Percentiles rank a stretch among this genome's conserved stretches.
These are phyloP conservation scores for Tricholoma terreum DNA, from an alignment of 768 basidiomycete species.

Conservation along the genomic window DNA sequence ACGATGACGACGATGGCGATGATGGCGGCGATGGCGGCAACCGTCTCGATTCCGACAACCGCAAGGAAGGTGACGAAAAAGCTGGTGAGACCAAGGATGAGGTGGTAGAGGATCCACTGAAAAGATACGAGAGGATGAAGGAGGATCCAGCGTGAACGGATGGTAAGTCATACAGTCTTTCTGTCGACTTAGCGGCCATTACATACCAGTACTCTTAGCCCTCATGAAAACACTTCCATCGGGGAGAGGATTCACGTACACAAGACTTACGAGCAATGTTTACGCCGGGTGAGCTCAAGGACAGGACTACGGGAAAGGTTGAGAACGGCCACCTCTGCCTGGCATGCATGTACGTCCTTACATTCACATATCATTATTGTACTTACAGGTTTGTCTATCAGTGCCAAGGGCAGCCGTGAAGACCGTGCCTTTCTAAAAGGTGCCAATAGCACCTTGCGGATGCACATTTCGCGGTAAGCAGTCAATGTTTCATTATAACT, in stretches of 20 bases:
- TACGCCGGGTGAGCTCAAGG: too few species aligned
- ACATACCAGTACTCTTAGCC: background rate
- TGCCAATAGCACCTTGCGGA: background rate
- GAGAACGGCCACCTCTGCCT: background rate
- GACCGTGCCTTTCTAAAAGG: too few species aligned
- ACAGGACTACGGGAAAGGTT: background rate
- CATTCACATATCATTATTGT: too few species aligned
- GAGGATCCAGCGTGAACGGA: background rate
- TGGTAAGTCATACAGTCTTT: background rate
- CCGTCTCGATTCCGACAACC: background rate
- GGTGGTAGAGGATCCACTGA: background rate
- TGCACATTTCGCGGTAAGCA: constrained; percentile 5
- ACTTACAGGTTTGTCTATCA: too few species aligned
- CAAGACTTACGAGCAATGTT: constrained; percentile 5
- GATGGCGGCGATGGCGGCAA: too few species aligned
- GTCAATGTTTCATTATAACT: background rate
- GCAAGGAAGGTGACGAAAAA: background rate
- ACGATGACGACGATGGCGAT: too few species aligned
- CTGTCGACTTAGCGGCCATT: background rate
- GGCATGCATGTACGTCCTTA: background rate
- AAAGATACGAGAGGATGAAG: background rate
- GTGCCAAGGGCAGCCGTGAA: too few species aligned
- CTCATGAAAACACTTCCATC: background rate
- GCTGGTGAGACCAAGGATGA: background rate
- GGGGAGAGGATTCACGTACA: constrained; percentile 1